Percentiles rank a stretch among this genome's conserved stretches.
Conservation (phyloP, 179 eudicot species). For the Nepenthes alata region DNA sequence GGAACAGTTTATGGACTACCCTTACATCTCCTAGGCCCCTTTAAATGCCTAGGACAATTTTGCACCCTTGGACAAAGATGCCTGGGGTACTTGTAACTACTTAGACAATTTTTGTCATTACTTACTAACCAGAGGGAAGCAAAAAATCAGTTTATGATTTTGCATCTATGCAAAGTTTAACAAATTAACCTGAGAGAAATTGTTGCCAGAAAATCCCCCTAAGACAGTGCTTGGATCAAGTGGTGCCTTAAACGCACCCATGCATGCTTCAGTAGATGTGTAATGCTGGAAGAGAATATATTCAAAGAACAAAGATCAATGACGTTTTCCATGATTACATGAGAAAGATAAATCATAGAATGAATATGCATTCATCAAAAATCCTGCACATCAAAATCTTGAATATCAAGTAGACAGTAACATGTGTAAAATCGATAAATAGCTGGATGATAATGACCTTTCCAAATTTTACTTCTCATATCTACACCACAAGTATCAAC, state of each 20-base stretch:
- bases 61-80: not conserved
- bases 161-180: not conserved
- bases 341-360: too few species aligned
- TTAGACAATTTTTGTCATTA: too few species aligned
- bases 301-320: slow-evolving; percentile 9
- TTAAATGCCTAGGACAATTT: too few species aligned
- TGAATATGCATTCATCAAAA: too few species aligned
- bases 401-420: too few species aligned
- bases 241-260: slow-evolving; percentile 91
- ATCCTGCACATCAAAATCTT: too few species aligned
- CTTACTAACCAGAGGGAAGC: not conserved
- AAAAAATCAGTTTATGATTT: not conserved
- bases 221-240: slow-evolving; percentile 90
- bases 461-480: too few species aligned
- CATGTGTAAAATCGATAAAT: too few species aligned
- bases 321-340: not conserved
- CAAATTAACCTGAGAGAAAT: slow-evolving; percentile 63
- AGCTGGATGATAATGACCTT: too few species aligned
- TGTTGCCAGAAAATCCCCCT: slow-evolving; percentile 84
- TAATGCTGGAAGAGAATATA: slow-evolving; percentile 44
- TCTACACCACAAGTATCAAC: too few species aligned
- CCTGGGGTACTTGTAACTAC: too few species aligned
- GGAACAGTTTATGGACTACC: not conserved
- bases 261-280: slow-evolving; percentile 67
- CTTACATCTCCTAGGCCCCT: not conserved